Percentiles rank a stretch among this genome's conserved stretches.
phyloP scores from a whole-genome alignment of 2,329 filamentous ascomycete genomes.

The Blastomyces parvus region DNA sequence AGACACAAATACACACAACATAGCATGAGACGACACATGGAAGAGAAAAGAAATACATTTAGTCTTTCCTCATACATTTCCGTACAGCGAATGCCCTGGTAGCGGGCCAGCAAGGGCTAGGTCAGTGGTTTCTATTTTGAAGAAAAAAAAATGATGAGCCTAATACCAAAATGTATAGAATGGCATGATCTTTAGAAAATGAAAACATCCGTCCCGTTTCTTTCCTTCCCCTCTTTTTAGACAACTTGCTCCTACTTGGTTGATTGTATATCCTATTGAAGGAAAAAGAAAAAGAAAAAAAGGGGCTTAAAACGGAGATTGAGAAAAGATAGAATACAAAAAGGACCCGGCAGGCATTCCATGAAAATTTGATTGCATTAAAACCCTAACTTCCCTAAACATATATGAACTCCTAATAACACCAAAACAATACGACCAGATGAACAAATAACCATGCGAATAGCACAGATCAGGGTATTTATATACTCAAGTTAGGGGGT shows the following conservation, averaged over 20 bases:
- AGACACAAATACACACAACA: not conserved
- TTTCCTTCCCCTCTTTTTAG: not conserved
- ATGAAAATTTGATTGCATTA: not conserved
- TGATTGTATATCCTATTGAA: not conserved
- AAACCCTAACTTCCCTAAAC: not conserved
- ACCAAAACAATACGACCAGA: not conserved
- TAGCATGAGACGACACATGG: conserved; percentile 14
- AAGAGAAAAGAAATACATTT: conserved; percentile 12
- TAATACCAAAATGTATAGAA: not conserved
- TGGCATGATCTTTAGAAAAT: not conserved
- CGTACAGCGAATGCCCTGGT: not conserved
- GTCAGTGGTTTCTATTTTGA: not conserved
- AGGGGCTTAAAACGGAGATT: not conserved
- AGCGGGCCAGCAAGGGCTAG: not conserved
- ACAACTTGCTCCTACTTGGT: not conserved
- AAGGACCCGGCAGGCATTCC: not conserved
- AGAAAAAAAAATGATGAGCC: not conserved
- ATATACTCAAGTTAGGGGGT: not conserved
- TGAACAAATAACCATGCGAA: not conserved
- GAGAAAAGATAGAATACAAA: not conserved
- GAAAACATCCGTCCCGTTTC: not conserved
- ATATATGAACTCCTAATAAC: not conserved
- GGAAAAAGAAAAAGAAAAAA: not conserved
- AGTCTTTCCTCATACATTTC: conserved; percentile 15
- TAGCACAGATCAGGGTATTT: not conserved